phyloP scores from a whole-genome alignment of 2,329 filamentous ascomycete genomes.

The Capronia americana region DNA sequence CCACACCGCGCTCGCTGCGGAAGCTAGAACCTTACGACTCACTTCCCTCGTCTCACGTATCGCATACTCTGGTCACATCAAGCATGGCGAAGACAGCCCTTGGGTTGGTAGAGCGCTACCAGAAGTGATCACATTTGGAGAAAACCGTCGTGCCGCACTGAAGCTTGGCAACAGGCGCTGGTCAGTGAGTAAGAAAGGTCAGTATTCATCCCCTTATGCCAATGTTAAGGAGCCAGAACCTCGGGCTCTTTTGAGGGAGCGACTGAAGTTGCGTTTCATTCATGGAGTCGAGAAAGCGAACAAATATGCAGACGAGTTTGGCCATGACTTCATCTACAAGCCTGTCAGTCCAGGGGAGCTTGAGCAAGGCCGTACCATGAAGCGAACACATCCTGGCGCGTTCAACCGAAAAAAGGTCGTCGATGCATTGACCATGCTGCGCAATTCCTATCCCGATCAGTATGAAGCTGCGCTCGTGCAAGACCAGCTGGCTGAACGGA shows the following conservation, averaged over 20 bases:
- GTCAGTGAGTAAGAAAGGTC: not conserved
- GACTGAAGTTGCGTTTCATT: not conserved
- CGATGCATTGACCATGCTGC: constrained; percentile 9
- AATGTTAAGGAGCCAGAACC: not conserved
- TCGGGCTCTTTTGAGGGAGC: not conserved
- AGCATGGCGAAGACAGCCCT: not conserved
- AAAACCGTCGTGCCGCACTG: not conserved
- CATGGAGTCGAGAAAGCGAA: not conserved
- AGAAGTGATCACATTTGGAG: not conserved
- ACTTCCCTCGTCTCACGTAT: constrained; percentile 2
- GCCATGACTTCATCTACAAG: not conserved
- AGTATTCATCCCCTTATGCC: not conserved
- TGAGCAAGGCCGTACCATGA: constrained; percentile 1
- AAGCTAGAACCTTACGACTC: not conserved
- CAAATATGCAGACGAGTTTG: constrained; percentile 6
- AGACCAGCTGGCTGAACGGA: not conserved
- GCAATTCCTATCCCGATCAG: not conserved
- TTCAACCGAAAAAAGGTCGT: constrained; percentile 7
- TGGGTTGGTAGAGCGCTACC: not conserved
- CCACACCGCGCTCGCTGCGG: not conserved
- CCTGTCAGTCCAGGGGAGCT: not conserved
- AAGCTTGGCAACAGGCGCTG: constrained; percentile 9
- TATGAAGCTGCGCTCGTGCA: constrained; percentile 5
- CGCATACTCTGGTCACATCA: constrained; percentile 8
- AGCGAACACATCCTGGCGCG: constrained; percentile 10